A percentile compares a stretch with the other conserved stretches of the same genome.
Evolutionary conservation across 441 rosid species (phyloP).

Genomic region (Gossypium lobatum): DNA sequence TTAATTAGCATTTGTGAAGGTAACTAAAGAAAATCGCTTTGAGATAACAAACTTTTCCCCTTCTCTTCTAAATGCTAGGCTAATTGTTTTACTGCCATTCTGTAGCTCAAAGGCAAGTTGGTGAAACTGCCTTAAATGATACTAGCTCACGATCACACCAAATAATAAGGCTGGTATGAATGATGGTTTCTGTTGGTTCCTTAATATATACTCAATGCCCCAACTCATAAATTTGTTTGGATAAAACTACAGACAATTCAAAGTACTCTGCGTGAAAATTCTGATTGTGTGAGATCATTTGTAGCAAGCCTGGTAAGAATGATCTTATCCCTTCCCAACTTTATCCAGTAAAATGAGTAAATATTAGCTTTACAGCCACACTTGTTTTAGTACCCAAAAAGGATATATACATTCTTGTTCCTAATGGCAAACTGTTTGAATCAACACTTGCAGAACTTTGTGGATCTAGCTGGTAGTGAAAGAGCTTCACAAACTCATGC

Average conservation of each 20-base stretch:
- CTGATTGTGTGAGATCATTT: conserved; percentile 92
- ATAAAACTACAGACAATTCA: conserved; percentile 58
- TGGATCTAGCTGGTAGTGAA: conserved; percentile 99
- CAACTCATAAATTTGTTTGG: conserved; percentile 22
- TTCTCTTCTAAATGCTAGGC: conserved; percentile 5
- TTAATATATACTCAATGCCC: background rate
- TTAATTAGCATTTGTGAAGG: conserved; percentile 94
- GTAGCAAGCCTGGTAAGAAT: conserved; percentile 85
- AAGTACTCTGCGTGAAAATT: conserved; percentile 89
- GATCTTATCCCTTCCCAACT: background rate
- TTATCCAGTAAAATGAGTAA: background rate
- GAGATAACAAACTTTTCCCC: conserved; percentile 9
- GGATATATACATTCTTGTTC: background rate
- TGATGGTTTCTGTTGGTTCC: conserved; percentile 5
- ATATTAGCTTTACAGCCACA: background rate
- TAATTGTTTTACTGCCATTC: conserved; percentile 16
- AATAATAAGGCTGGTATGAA: conserved; percentile 81
- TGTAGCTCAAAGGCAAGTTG: conserved; percentile 98
- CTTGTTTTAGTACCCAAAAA: background rate
- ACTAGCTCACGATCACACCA: conserved; percentile 97
- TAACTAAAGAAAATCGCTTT: conserved; percentile 26
- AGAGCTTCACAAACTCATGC: conserved; percentile 96
- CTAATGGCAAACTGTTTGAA: conserved; percentile 5
- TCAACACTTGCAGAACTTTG: conserved; percentile 70
- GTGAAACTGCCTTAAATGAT: conserved; percentile 97